Evolutionary conservation across 306 rosid species (phyloP).

Genomic region (Quercus ilex): DNA sequence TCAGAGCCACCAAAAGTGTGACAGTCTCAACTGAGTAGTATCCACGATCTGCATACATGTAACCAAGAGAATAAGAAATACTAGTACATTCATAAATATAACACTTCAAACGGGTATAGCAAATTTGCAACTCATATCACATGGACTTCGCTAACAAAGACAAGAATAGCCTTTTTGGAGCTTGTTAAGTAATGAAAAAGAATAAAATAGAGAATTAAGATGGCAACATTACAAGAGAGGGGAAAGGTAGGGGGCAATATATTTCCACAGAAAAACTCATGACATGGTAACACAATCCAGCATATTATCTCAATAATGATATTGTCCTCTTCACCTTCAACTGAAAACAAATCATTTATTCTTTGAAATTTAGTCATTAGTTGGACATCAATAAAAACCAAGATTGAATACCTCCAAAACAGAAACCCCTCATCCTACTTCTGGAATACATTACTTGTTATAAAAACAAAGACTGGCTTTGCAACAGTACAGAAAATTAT

Average conservation of each 20-base stretch:
- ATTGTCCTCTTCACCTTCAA: not conserved
- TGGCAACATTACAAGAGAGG: not conserved
- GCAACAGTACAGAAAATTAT: not conserved
- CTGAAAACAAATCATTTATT: not conserved
- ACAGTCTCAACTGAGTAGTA: conserved; percentile 96
- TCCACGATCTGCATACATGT: conserved; percentile 55
- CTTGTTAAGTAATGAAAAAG: not conserved
- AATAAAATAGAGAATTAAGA: not conserved
- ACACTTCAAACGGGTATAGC: not conserved
- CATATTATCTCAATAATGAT: not conserved
- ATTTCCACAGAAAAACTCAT: not conserved
- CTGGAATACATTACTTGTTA: not conserved
- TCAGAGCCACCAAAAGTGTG: conserved; percentile 89
- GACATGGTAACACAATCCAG: not conserved
- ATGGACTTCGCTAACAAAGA: not conserved
- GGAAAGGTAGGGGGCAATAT: not conserved
- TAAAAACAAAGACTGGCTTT: not conserved
- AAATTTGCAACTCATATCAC: not conserved
- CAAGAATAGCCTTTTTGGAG: not conserved
- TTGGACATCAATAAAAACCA: not conserved
- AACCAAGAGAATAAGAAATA: conserved; percentile 29
- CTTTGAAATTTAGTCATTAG: not conserved
- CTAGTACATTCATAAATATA: conserved; percentile 12
- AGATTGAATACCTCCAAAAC: not conserved
- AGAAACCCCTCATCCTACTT: not conserved